Evolutionary conservation across 2,329 filamentous ascomycete species (phyloP).

Genomic region (Talaromyces funiculosus): DNA sequence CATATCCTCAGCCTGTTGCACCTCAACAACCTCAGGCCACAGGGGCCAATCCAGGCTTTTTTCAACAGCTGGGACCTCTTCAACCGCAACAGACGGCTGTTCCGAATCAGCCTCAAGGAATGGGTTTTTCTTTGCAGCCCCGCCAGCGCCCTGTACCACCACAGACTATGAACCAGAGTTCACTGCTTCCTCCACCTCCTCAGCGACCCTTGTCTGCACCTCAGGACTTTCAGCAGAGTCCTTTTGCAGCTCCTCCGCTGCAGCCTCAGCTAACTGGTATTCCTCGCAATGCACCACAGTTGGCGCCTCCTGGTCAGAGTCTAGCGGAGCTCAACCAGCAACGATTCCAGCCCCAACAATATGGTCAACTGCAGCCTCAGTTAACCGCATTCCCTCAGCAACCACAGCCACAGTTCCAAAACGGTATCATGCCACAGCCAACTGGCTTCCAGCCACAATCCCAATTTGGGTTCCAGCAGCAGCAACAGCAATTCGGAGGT

Average conservation of each 20-base stretch:
- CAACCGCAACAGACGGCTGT: constrained; percentile 25
- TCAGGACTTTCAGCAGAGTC: constrained; percentile 67
- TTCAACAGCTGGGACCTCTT: constrained; percentile 17
- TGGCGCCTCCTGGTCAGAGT: constrained; percentile 70
- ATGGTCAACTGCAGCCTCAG: constrained; percentile 47
- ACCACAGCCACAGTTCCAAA: constrained; percentile 18
- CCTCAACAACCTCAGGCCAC: constrained; percentile 35
- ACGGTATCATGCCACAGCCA: constrained; percentile 40
- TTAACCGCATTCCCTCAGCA: constrained; percentile 24
- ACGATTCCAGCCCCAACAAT: constrained; percentile 53
- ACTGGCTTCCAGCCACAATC: constrained; percentile 42
- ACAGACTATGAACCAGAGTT: constrained; percentile 54
- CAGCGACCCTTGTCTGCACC: constrained; percentile 81
- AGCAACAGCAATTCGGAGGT: constrained; percentile 27
- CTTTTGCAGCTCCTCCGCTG: constrained; percentile 67
- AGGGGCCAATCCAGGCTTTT: constrained; percentile 15
- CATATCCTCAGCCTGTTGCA: constrained; percentile 41
- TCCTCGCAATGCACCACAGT: constrained; percentile 50
- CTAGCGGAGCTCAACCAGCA: constrained; percentile 66
- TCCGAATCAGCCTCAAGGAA: constrained; percentile 8
- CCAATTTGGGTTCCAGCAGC: constrained; percentile 42
- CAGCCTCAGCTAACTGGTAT: constrained; percentile 79
- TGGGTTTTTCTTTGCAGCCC: constrained; percentile 34
- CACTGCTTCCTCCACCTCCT: constrained; percentile 71
- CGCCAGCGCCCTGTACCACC: constrained; percentile 68